Evolutionary conservation across 129 eudicot species (phyloP).

Genomic region (Chrysanthemum seticuspe): DNA sequence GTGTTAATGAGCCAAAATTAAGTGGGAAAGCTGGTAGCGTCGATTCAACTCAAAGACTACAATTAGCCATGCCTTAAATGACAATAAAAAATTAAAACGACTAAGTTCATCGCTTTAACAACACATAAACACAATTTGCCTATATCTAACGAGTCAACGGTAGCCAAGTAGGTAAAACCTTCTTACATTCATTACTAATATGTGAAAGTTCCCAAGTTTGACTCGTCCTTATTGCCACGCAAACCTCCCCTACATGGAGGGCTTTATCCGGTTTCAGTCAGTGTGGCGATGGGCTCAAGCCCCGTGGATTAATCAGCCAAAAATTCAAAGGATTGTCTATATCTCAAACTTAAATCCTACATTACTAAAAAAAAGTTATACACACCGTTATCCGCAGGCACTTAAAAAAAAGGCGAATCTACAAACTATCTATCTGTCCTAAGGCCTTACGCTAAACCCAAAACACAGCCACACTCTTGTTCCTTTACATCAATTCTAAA

Average conservation of each 20-base stretch:
- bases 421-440: not conserved
- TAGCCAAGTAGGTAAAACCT: too few species aligned
- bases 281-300: too few species aligned
- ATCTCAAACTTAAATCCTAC: not conserved
- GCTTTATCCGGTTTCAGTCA: too few species aligned
- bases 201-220: not conserved
- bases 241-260: too few species aligned
- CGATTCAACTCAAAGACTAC: not conserved
- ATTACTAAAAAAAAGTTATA: not conserved
- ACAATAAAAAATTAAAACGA: not conserved
- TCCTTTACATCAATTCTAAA: constrained; percentile 4
- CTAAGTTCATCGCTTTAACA: not conserved
- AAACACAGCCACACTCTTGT: not conserved
- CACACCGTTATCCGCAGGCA: not conserved
- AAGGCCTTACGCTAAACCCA: not conserved
- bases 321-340: not conserved
- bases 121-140: not conserved
- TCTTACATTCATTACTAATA: not conserved
- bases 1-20: constrained; percentile 6
- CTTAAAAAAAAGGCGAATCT: not conserved
- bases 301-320: too few species aligned
- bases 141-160: constrained; percentile 4
- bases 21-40: not conserved
- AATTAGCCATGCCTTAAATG: not conserved
- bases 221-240: not conserved